A percentile compares a stretch with the other conserved stretches of the same genome.
Conservation (phyloP, 805 yeast species). For the Metschnikowia lunata region DNA sequence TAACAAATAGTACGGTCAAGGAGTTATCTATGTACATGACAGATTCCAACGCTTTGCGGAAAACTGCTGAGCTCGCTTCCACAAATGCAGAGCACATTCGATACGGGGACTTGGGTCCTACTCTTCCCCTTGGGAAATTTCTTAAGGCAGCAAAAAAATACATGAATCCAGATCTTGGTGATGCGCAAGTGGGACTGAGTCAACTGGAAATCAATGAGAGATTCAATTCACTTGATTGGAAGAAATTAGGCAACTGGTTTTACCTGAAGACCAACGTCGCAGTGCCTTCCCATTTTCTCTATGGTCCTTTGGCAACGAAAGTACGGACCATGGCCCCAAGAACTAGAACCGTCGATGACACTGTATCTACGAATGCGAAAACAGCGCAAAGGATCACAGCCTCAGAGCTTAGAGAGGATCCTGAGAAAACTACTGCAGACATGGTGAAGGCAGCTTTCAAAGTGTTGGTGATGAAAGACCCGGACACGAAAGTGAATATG, state of each 20-base stretch:
- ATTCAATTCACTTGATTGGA: slow-evolving; percentile 55
- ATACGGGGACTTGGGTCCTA: slow-evolving; percentile 51
- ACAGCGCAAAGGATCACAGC: slow-evolving; percentile 53
- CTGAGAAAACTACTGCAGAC: slow-evolving; percentile 59
- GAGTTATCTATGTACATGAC: slow-evolving; percentile 37
- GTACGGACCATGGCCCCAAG: slow-evolving; percentile 39
- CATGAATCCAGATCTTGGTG: slow-evolving; percentile 18
- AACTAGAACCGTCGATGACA: slow-evolving; percentile 39
- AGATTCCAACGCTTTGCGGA: slow-evolving; percentile 61
- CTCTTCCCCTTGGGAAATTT: slow-evolving; percentile 48
- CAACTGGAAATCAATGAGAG: slow-evolving; percentile 5
- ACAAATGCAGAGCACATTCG: slow-evolving; percentile 58
- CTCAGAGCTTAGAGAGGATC: slow-evolving; percentile 45
- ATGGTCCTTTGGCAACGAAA: slow-evolving; percentile 68
- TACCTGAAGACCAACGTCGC: slow-evolving; percentile 45
- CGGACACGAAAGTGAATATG: slow-evolving; percentile 45
- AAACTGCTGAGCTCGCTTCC: slow-evolving; percentile 59
- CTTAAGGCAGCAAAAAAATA: slow-evolving; percentile 33
- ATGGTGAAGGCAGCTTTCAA: slow-evolving; percentile 55
- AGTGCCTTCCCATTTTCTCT: slow-evolving; percentile 52
- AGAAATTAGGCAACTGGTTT: slow-evolving; percentile 50
- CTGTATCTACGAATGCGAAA: slow-evolving; percentile 26
- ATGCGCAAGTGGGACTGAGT: background rate
- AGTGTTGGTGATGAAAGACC: slow-evolving; percentile 26
- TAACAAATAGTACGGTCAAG: slow-evolving; percentile 31